Percentiles rank a stretch among this genome's conserved stretches.
phyloP scores from a whole-genome alignment of 345 rosid species.

The Acer yangbiense region DNA sequence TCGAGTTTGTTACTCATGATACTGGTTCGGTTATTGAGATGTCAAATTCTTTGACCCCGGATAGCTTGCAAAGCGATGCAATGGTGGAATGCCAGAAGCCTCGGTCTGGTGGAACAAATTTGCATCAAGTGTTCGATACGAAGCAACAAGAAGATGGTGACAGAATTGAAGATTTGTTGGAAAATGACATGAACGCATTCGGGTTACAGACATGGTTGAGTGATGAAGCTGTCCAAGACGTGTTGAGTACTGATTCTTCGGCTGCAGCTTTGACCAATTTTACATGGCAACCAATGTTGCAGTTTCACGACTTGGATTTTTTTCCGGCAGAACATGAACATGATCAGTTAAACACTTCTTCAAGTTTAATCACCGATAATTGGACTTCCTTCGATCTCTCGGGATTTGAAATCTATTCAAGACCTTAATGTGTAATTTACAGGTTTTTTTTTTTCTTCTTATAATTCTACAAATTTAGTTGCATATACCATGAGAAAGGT shows the following conservation, averaged over 20 bases:
- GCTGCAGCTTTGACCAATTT: conserved; percentile 18
- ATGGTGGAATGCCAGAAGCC: conserved; percentile 17
- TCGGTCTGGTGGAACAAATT: background rate
- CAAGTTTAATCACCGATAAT: conserved; percentile 42
- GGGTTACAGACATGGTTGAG: conserved; percentile 34
- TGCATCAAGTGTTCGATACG: conserved; percentile 22
- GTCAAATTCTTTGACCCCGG: conserved; percentile 22
- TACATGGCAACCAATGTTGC: conserved; percentile 34
- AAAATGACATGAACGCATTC: conserved; percentile 24
- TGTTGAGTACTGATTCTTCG: conserved; percentile 29
- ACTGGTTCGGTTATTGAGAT: background rate
- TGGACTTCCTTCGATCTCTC: conserved; percentile 65
- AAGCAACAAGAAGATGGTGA: conserved; percentile 21
- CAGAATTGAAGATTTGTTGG: conserved; percentile 21
- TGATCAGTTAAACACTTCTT: conserved; percentile 42
- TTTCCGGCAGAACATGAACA: conserved; percentile 19
- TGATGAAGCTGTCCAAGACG: conserved; percentile 50
- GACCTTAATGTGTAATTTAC: conserved; percentile 31
- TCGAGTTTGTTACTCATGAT: conserved; percentile 16
- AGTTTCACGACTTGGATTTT: conserved; percentile 32
- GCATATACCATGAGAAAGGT: conserved; percentile 7
- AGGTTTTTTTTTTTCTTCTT: background rate
- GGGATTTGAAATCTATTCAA: conserved; percentile 44
- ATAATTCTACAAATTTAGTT: background rate
- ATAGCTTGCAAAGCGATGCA: conserved; percentile 16